Percentiles rank a stretch among this genome's conserved stretches.
phyloP scores from a whole-genome alignment of 176 grass and related monocot genomes.

The Oryza nivara region DNA sequence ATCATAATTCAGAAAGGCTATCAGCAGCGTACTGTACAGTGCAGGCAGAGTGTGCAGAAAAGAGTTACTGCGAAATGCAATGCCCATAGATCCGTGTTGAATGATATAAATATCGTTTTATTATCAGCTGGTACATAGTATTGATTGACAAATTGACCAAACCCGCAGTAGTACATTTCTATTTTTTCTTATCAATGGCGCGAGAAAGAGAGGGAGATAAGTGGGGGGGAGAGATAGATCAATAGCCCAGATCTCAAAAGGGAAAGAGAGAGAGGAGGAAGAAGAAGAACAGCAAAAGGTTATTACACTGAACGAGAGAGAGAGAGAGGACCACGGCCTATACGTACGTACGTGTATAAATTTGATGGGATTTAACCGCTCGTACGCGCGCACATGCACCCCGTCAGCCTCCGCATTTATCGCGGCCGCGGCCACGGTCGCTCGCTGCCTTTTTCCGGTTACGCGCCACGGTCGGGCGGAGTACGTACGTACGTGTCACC shows the following conservation, averaged over 20 bases:
- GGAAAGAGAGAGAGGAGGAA: slow-evolving; percentile 8
- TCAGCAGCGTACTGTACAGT: background rate
- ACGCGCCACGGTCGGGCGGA: background rate
- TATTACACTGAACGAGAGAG: slow-evolving; percentile 8
- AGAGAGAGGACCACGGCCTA: slow-evolving; percentile 14
- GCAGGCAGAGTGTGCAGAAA: background rate
- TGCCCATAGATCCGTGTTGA: background rate
- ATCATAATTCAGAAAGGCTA: background rate
- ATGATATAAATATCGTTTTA: background rate
- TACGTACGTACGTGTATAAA: slow-evolving; percentile 35
- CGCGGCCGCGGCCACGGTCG: background rate
- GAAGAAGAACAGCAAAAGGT: background rate
- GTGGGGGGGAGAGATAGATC: background rate
- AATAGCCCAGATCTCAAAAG: background rate
- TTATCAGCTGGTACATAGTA: background rate
- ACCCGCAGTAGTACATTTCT: background rate
- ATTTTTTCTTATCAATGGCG: background rate
- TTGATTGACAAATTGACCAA: background rate
- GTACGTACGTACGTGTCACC: background rate
- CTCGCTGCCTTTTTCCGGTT: background rate
- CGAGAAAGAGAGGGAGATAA: background rate
- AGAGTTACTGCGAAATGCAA: background rate
- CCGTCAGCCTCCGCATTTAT: slow-evolving; percentile 41
- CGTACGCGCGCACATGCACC: slow-evolving; percentile 43
- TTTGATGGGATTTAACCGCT: slow-evolving; percentile 33